Evolutionary conservation across 768 basidiomycete genomes (phyloP).

Genomic region (Strobilomyces confusus): DNA sequence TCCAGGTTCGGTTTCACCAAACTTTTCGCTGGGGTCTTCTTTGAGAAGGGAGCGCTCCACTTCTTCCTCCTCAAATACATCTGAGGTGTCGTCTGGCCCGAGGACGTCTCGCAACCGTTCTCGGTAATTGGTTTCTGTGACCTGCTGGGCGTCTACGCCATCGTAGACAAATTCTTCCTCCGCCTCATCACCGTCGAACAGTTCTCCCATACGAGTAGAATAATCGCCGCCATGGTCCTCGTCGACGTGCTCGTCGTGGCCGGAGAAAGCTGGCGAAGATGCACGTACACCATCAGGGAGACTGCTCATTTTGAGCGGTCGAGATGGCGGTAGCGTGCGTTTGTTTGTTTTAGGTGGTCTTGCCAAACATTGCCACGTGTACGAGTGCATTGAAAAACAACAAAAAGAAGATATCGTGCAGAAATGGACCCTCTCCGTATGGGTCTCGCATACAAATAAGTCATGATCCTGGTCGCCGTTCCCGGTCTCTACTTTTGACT

Average conservation of each 20-base stretch:
- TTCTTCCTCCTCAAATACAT: constrained; percentile 44
- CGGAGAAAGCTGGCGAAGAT: constrained; percentile 14
- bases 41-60: constrained; percentile 44
- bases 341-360: constrained; percentile 25
- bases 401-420: constrained; percentile 14
- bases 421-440: constrained; percentile 7
- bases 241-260: constrained; percentile 20
- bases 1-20: constrained; percentile 19
- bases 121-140: constrained; percentile 50
- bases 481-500: constrained; percentile 48
- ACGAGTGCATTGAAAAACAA: neutral
- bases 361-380: constrained; percentile 29
- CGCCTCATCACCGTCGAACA: constrained; percentile 40
- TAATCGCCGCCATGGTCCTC: constrained; percentile 25
- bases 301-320: constrained; percentile 10
- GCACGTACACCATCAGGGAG: neutral
- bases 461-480: constrained; percentile 41
- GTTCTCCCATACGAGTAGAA: constrained; percentile 23
- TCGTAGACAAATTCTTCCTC: constrained; percentile 66
- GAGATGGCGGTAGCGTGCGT: neutral
- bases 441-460: constrained; percentile 8
- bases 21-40: constrained; percentile 34
- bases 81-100: constrained; percentile 55
- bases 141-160: constrained; percentile 56
- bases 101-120: constrained; percentile 71